Evolutionary conservation across 2,329 filamentous ascomycete genomes (phyloP), one percentile per base, ranked within the genome.

Genomic region (Phoma sp.): DNA sequence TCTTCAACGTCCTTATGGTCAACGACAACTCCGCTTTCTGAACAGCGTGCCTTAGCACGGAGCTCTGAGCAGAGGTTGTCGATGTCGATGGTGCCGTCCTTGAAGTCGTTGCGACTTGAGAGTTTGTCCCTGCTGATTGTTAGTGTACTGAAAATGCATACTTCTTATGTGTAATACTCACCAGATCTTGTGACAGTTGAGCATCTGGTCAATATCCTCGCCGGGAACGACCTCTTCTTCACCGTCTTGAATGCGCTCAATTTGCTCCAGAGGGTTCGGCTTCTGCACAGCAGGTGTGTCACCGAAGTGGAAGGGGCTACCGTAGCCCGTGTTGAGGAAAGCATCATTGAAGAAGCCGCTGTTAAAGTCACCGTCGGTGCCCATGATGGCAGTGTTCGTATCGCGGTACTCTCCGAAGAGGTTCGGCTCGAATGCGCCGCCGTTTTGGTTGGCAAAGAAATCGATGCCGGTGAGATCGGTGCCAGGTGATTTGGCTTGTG

Each of bases 11-110:
- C 93, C 48, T 86, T 86, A 77, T 96, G 88, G 58, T 92, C 89
- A 20, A 99, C 90, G 15, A 96, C 91, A 11, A 96, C 91, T 14
- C 95, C 93, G 15, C 84, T 89, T 64, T 96, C 91, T 0, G 92
- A 96, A 75, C 95, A 99, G 72, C 93, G 95, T 53, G 95, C 95
- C 79, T 99, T 99, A 74, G 93, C 91, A 61, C 93, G 91, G 12
- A 99, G 85, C 72, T 99, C 93, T 4, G 89, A 90, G 78, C 95
- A 99, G 20, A 99, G 84, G 28, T 89, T 87, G 71, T 99, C 95
- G 42, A 99, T 89, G 64, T 99, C 95, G 61, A 98, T 92, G 65
- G 96, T 93, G 65, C 93, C 93, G 53, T 86, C 90, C 71, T 93
- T 90, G 65, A 96, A 95, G 73, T 90, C 92, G 56, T 92, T 88